Percentiles rank a stretch among this genome's conserved stretches.
Evolutionary conservation across 1,139 yeast species (phyloP).

Genomic region (Trichomonascaceae sp.): DNA sequence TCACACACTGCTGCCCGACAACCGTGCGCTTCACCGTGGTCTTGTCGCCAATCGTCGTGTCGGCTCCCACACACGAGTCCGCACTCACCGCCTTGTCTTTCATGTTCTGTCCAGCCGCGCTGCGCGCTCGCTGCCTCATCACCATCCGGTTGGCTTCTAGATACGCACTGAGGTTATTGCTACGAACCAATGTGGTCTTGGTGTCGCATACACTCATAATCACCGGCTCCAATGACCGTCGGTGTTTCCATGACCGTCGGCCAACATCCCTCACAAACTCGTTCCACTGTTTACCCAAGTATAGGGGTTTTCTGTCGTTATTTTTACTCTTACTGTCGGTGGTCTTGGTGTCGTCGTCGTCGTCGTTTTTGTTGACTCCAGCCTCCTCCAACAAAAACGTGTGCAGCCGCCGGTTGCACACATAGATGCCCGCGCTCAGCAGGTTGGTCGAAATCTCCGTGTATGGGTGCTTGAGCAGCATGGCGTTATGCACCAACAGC

Average conservation of each 20-base stretch:
- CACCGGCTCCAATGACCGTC: slow-evolving; percentile 42
- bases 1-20: slow-evolving; percentile 58
- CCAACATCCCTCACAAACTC: slow-evolving; percentile 78
- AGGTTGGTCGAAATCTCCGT: slow-evolving; percentile 63
- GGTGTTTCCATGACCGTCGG: slow-evolving; percentile 83
- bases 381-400: slow-evolving; percentile 22
- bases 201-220: slow-evolving; percentile 21
- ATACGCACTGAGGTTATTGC: slow-evolving; percentile 66
- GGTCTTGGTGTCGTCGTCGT: slow-evolving; percentile 6
- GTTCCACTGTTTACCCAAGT: slow-evolving; percentile 34
- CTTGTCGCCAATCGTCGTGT: slow-evolving; percentile 52
- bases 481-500: slow-evolving; percentile 65
- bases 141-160: slow-evolving; percentile 84
- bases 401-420: slow-evolving; percentile 49
- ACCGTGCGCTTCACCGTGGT: slow-evolving; percentile 79
- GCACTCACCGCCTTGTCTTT: slow-evolving; percentile 35
- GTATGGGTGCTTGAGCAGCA: slow-evolving; percentile 81
- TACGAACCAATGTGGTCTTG: slow-evolving; percentile 54
- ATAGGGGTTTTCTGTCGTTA: background rate
- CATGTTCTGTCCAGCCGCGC: slow-evolving; percentile 20
- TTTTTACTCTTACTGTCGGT: no score
- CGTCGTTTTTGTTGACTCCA: slow-evolving; percentile 4
- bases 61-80: slow-evolving; percentile 63
- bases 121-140: slow-evolving; percentile 37
- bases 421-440: slow-evolving; percentile 66